These are phyloP conservation scores for Coemansia sp. DNA, from an alignment of 371 early-diverging fungal genomes.

Conservation along the genomic window DNA sequence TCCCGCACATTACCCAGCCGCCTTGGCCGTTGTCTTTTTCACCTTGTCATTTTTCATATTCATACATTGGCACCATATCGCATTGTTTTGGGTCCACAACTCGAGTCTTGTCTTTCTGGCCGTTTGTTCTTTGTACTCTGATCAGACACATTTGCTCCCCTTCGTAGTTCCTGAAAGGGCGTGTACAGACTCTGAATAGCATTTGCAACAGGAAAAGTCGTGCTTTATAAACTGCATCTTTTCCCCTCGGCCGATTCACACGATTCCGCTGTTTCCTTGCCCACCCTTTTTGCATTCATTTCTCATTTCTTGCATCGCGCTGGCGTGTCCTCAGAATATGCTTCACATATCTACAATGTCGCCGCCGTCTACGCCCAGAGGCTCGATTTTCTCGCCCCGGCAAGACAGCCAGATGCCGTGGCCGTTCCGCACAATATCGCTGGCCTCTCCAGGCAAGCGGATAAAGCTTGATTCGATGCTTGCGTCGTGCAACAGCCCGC, in stretches of 20 bases:
- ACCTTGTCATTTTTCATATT: constrained; percentile 1
- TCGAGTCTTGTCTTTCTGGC: neutral
- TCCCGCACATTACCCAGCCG: neutral
- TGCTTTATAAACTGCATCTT: neutral
- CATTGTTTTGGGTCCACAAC: neutral
- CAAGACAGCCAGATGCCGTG: constrained; percentile 16
- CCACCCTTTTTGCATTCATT: constrained; percentile 1
- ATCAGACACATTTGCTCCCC: neutral
- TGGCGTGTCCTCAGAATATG: constrained; percentile 13
- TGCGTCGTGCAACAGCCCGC: neutral
- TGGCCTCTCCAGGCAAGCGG: constrained; percentile 30
- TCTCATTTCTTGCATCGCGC: neutral
- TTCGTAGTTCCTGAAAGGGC: neutral
- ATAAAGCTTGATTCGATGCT: constrained; percentile 17
- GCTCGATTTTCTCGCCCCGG: constrained; percentile 37
- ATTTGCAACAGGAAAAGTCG: neutral
- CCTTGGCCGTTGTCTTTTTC: neutral
- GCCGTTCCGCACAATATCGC: constrained; percentile 25
- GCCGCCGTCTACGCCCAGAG: constrained; percentile 40
- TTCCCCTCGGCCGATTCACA: neutral
- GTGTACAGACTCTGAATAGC: neutral
- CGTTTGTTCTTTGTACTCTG: neutral
- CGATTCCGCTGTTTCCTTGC: neutral
- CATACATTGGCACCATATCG: neutral
- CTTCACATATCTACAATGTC: constrained; percentile 39